Evolutionary conservation across 345 rosid species (phyloP).

Genomic region (Trapa incisa): DNA sequence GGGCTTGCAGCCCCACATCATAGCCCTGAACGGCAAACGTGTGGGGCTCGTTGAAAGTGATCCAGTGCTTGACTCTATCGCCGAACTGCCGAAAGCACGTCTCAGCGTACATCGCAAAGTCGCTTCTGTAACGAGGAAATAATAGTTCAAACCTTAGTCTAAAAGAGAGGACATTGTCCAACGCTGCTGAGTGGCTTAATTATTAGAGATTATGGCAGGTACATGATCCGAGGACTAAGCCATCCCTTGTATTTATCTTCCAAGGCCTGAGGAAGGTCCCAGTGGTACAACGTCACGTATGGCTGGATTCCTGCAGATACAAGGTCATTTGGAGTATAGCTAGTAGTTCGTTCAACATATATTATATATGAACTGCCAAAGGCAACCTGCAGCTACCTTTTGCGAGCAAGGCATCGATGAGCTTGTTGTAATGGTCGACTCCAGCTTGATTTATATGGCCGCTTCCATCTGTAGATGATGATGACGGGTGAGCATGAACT

Average conservation of each 20-base stretch:
- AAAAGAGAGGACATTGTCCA: too few relatives aligned
- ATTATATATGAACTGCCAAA: too few relatives aligned
- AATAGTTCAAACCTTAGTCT: background rate
- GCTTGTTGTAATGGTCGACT: conserved; percentile 75
- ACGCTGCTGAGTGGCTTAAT: too few relatives aligned
- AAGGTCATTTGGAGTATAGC: too few relatives aligned
- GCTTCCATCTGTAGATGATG: conserved; percentile 36
- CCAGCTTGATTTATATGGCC: conserved; percentile 80
- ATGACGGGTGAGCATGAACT: too few relatives aligned
- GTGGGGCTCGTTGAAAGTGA: conserved; percentile 89
- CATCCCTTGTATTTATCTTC: conserved; percentile 71
- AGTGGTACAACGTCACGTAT: conserved; percentile 78
- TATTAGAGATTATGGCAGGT: background rate
- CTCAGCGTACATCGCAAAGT: conserved; percentile 66
- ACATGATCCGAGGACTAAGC: conserved; percentile 70
- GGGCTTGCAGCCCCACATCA: conserved; percentile 79
- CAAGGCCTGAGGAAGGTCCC: conserved; percentile 97
- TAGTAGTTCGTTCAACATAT: too few relatives aligned
- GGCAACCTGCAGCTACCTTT: conserved; percentile 18
- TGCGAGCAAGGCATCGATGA: conserved; percentile 71
- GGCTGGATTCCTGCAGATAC: conserved; percentile 62
- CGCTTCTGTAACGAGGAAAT: conserved; percentile 33
- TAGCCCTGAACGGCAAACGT: conserved; percentile 76
- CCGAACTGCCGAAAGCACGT: conserved; percentile 79
- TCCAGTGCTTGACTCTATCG: conserved; percentile 88